Conservation (phyloP, 441 rosid genomes). For the Adansonia grandidieri region DNA sequence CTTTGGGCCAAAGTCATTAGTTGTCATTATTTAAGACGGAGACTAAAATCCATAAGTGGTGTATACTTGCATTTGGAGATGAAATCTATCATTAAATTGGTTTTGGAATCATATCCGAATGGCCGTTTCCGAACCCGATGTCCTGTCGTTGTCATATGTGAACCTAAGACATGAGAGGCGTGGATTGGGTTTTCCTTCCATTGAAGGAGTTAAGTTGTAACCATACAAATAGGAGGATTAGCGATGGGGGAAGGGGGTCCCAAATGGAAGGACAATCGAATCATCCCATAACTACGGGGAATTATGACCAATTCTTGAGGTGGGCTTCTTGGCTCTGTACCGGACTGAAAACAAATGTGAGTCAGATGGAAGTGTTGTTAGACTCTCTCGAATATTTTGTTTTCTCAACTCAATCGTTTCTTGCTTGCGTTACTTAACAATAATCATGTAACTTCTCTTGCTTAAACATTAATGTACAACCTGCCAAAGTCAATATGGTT, state of each 20-base stretch:
- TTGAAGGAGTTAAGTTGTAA: not conserved
- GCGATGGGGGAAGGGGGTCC: not conserved
- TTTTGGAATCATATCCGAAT: not conserved
- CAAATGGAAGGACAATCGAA: constrained; percentile 21
- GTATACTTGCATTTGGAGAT: not conserved
- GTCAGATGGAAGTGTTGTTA: not conserved
- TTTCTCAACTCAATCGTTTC: not conserved
- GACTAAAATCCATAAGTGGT: not conserved
- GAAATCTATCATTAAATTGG: not conserved
- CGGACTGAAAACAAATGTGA: not conserved
- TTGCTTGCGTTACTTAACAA: not conserved
- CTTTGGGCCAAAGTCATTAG: not conserved
- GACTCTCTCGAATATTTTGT: not conserved
- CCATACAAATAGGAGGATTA: constrained; percentile 8
- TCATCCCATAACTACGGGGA: constrained; percentile 23
- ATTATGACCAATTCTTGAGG: constrained; percentile 13
- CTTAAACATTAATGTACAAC: not conserved
- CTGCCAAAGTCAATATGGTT: not conserved
- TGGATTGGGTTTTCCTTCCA: not conserved
- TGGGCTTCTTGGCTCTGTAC: constrained; percentile 7
- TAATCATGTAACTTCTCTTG: not conserved
- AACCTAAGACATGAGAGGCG: not conserved
- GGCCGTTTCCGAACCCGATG: not conserved
- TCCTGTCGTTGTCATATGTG: not conserved
- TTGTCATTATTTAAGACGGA: not conserved